Conservation (phyloP, 2,329 filamentous ascomycete species). For the Neonectria hederae region DNA sequence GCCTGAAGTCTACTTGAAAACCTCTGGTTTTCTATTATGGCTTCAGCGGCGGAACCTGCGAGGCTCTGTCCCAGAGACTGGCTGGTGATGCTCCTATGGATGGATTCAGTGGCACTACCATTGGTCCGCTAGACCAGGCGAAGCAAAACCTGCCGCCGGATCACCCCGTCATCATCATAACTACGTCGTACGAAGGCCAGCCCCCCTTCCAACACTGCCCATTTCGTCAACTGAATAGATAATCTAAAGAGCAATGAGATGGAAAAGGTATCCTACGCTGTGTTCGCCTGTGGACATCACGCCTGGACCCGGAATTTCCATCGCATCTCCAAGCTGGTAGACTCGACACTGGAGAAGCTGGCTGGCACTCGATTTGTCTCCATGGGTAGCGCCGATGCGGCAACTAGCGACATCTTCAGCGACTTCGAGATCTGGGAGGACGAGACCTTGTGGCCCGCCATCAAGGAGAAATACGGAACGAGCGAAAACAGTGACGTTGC, state of each 20-base stretch:
- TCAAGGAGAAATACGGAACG: slow-evolving; percentile 54
- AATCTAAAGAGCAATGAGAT: slow-evolving; percentile 56
- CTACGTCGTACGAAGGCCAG: slow-evolving; percentile 78
- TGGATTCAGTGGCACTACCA: slow-evolving; percentile 65
- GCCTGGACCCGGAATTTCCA: slow-evolving; percentile 74
- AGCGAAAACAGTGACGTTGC: not conserved
- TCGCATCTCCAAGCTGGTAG: slow-evolving; percentile 70
- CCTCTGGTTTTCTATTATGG: slow-evolving; percentile 76
- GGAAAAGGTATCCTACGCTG: slow-evolving; percentile 68
- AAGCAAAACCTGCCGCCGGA: slow-evolving; percentile 67
- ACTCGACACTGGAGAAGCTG: slow-evolving; percentile 58
- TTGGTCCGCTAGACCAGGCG: slow-evolving; percentile 69
- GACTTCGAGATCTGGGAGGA: slow-evolving; percentile 76
- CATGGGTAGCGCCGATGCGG: slow-evolving; percentile 68
- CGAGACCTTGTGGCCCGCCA: slow-evolving; percentile 58
- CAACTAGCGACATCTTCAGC: slow-evolving; percentile 71
- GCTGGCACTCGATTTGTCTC: slow-evolving; percentile 50
- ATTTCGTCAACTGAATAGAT: slow-evolving; percentile 75
- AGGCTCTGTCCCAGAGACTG: slow-evolving; percentile 71
- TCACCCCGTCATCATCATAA: slow-evolving; percentile 72
- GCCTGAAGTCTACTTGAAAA: slow-evolving; percentile 41
- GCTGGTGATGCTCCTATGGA: slow-evolving; percentile 66
- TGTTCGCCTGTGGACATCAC: slow-evolving; percentile 73
- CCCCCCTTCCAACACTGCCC: slow-evolving; percentile 75
- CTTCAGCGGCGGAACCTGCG: slow-evolving; percentile 79